Base-by-base conservation (phyloP, 805 yeast species). In the Sungouiella blattae region DNA sequence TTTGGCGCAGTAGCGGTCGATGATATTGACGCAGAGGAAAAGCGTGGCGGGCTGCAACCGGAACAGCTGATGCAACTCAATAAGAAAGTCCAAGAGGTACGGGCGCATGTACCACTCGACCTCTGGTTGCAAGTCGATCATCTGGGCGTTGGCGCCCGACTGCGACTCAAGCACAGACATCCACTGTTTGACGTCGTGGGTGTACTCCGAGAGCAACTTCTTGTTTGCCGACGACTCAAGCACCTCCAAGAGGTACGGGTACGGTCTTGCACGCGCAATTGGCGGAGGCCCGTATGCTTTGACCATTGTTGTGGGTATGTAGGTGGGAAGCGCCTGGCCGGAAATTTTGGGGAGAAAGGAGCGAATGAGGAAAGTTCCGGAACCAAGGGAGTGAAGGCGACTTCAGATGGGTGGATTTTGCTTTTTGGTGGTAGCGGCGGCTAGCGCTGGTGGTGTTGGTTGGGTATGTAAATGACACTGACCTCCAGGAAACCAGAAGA, bases 21-120 rank as follows among this genome's bases (percentile, higher is more conserved):
- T 62, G 30, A 69, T 63, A 46, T 67, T 68, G 33, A 69, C 53
- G 32, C 73, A 64, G 26, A 61, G 59, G 35, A 70, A 66, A 23
- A 70, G 51, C 11, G 74, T 70, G 24, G 64, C 60, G 5, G 69
- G 67, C 43, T 64, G 71, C 27, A 66, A 52, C 37, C 58, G 62
- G 49, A 64, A 64, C 31, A 63, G 58, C n/a, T 61, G 48, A 43
- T 68, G 74, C 24, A 67, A 56, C 46, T 68, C 74, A n/a, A 68
- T 50, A 29, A 68, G 44, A 40, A 65, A 68, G 43, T 68, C 74
- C 31, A 68, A 50, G 32, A 68, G 53, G 42, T 62, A 68, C 4
- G 71, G 72, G 39, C 74, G 53, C 73, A 68, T 64, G 50, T 65
- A 67, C 73, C 73, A 65, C 53, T 71, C 71, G 37, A 70, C 59